These are phyloP conservation scores for Coemansia aciculifera DNA, from an alignment of 192 early-diverging fungal species.

Conservation along the genomic window DNA sequence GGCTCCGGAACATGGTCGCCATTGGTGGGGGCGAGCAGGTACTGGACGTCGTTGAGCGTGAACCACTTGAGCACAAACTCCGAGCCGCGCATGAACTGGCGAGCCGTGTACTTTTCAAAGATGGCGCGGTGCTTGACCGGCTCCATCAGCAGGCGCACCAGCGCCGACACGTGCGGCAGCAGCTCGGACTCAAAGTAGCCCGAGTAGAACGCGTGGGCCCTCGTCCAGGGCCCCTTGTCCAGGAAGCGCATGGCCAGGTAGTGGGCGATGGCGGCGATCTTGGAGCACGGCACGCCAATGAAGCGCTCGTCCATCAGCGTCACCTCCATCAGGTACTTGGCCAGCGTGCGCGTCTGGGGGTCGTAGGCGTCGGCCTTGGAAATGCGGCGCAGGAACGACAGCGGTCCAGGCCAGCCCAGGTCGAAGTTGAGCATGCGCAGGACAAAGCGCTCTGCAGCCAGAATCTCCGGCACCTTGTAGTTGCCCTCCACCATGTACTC, in stretches of 20 bases:
- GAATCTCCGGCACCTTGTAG: conserved; percentile 79
- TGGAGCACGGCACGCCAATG: conserved; percentile 67
- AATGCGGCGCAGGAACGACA: conserved; percentile 88
- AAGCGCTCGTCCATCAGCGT: conserved; percentile 85
- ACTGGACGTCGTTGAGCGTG: conserved; percentile 63
- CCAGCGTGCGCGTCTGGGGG: conserved; percentile 84
- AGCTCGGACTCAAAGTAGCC: conserved; percentile 77
- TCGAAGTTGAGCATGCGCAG: conserved; percentile 84
- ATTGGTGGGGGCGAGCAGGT: conserved; percentile 29
- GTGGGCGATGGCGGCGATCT: conserved; percentile 73
- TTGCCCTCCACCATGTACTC: conserved; percentile 81
- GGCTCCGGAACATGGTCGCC: conserved; percentile 10
- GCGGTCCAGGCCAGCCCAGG: conserved; percentile 82
- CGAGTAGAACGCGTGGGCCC: conserved; percentile 73
- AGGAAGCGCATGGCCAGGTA: conserved; percentile 86
- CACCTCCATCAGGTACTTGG: conserved; percentile 97
- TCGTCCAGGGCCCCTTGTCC: conserved; percentile 71
- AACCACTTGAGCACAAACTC: conserved; percentile 81
- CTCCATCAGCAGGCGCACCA: conserved; percentile 68
- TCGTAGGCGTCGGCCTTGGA: conserved; percentile 90
- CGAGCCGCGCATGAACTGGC: conserved; percentile 78
- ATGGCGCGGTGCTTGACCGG: conserved; percentile 66
- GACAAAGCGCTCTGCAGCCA: conserved; percentile 89
- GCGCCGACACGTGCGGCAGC: conserved; percentile 61
- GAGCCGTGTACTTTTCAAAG: conserved; percentile 83